Conservation (phyloP, 495 filamentous ascomycete species). For the Aspergillus cristatus region DNA sequence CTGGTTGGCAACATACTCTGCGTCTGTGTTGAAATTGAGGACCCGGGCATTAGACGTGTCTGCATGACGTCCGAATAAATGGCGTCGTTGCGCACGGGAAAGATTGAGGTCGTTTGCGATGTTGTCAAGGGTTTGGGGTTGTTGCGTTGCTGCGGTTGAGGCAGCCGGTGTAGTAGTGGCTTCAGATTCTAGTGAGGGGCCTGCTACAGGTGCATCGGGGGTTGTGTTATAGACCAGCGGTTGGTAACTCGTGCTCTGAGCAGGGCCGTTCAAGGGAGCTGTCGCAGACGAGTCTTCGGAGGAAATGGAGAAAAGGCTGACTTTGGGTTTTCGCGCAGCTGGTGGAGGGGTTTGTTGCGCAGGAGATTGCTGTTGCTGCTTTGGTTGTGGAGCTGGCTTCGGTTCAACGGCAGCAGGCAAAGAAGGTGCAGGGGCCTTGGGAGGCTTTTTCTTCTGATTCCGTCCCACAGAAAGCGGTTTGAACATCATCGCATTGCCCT, state of each 20-base stretch:
- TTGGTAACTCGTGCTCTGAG: slow-evolving; percentile 28
- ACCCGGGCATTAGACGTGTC: slow-evolving; percentile 37
- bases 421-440: slow-evolving; percentile 7
- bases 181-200: slow-evolving; percentile 14
- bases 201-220: slow-evolving; percentile 17
- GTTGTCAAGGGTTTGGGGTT: slow-evolving; percentile 43
- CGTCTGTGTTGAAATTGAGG: slow-evolving; percentile 75
- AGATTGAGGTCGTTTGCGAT: slow-evolving; percentile 70
- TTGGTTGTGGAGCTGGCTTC: background rate
- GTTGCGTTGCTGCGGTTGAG: slow-evolving; percentile 1
- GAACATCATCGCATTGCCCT: slow-evolving; percentile 78
- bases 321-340: slow-evolving; percentile 37
- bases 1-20: slow-evolving; percentile 79
- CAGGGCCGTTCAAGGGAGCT: slow-evolving; percentile 2
- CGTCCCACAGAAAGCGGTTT: slow-evolving; percentile 73
- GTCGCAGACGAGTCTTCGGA: slow-evolving; percentile 13
- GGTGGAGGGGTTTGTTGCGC: slow-evolving; percentile 7
- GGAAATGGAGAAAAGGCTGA: slow-evolving; percentile 54
- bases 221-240: slow-evolving; percentile 39
- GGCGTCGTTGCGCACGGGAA: slow-evolving; percentile 60
- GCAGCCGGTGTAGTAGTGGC: slow-evolving; percentile 2
- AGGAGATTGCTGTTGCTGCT: slow-evolving; percentile 4
- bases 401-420: slow-evolving; percentile 10
- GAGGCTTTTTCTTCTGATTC: slow-evolving; percentile 55
- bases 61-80: slow-evolving; percentile 65